Conservation (phyloP, 805 yeast genomes). For the Candida dajiaensis region DNA sequence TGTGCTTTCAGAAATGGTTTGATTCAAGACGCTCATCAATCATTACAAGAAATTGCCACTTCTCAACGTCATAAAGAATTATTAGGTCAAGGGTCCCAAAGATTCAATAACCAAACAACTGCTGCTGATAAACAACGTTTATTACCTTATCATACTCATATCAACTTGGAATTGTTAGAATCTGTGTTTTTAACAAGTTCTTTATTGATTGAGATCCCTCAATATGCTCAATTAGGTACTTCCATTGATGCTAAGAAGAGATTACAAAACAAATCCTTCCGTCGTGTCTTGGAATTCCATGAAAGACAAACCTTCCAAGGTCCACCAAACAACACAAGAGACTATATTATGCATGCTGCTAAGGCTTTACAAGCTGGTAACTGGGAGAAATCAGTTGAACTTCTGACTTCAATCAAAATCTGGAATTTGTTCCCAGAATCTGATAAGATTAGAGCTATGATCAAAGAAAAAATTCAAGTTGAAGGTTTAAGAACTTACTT, state of each 20-base stretch:
- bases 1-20: constrained; percentile 91
- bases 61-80: constrained; percentile 85
- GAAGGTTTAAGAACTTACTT: constrained; percentile 93
- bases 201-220: constrained; percentile 86
- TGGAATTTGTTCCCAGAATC: constrained; percentile 79
- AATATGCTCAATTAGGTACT: constrained; percentile 64
- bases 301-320: constrained; percentile 95
- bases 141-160: constrained; percentile 97
- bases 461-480: constrained; percentile 72
- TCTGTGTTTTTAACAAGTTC: constrained; percentile 89
- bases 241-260: constrained; percentile 55
- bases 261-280: constrained; percentile 73
- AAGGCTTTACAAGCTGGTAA: constrained; percentile 82
- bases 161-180: constrained; percentile 90
- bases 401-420: constrained; percentile 70
- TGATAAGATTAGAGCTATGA: constrained; percentile 61
- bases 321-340: constrained; percentile 96
- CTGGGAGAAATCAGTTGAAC: constrained; percentile 73
- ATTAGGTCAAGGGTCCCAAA: constrained; percentile 83
- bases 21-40: constrained; percentile 80
- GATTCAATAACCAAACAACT: constrained; percentile 50
- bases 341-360: constrained; percentile 89
- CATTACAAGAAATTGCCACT: constrained; percentile 81
- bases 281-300: constrained; percentile 85
- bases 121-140: constrained; percentile 70